Percentiles rank a stretch among this genome's conserved stretches.
phyloP scores from a whole-genome alignment of 352 stramenopile genomes.

The Phytophthora cactorum region DNA sequence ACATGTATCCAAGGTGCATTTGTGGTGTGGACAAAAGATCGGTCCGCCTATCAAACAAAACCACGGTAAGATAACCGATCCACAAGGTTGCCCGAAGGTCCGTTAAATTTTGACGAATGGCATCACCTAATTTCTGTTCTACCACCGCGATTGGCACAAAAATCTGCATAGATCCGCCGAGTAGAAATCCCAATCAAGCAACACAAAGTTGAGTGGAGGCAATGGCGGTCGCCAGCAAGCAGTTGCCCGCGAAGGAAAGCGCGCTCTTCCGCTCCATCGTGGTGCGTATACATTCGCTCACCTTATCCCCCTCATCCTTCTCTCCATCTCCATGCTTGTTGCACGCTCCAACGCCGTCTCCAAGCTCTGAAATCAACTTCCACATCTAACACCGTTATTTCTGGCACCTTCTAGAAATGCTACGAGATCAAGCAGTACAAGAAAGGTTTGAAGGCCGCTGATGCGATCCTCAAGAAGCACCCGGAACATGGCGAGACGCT shows the following conservation, averaged over 20 bases:
- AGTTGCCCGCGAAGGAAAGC: slow-evolving; percentile 93
- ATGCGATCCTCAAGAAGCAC: slow-evolving; percentile 96
- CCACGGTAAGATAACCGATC: too few relatives aligned
- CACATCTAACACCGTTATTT: slow-evolving; percentile 8
- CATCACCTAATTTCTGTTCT: background rate
- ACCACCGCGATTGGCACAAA: background rate
- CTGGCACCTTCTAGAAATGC: slow-evolving; percentile 79
- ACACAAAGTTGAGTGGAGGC: slow-evolving; percentile 28
- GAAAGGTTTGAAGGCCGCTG: slow-evolving; percentile 96
- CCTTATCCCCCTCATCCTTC: background rate
- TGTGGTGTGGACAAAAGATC: slow-evolving; percentile 15
- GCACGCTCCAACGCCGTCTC: background rate
- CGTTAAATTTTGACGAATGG: background rate
- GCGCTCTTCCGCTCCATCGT: slow-evolving; percentile 97
- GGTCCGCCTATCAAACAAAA: background rate
- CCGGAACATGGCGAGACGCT: slow-evolving; percentile 97
- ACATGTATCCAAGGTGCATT: too few relatives aligned
- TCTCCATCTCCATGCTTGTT: slow-evolving; percentile 6
- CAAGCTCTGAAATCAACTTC: background rate
- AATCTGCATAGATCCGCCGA: slow-evolving; percentile 10
- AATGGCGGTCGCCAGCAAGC: slow-evolving; percentile 67
- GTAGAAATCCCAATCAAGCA: slow-evolving; percentile 16
- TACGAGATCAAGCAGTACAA: slow-evolving; percentile 99
- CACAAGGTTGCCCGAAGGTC: background rate
- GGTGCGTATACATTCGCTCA: slow-evolving; percentile 43